Evolutionary conservation across 2,329 filamentous ascomycete genomes (phyloP).

Genomic region (Hypoxylon sp.): DNA sequence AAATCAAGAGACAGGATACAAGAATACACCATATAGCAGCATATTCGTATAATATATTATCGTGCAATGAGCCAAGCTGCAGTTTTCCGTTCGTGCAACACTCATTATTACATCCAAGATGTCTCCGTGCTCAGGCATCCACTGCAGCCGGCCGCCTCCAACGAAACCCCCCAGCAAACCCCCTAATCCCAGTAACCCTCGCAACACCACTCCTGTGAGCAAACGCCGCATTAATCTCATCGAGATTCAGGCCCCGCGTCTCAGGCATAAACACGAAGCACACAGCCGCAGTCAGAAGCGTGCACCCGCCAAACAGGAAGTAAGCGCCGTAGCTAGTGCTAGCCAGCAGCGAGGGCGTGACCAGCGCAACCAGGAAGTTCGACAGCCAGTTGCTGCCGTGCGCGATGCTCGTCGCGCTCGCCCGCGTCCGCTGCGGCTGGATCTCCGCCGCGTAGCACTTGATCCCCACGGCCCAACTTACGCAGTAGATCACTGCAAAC

Average conservation of each 20-base stretch:
- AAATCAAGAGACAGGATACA: background rate
- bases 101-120: background rate
- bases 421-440: conserved; percentile 68
- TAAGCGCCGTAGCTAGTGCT: conserved; percentile 61
- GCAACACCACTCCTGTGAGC: background rate
- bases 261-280: conserved; percentile 61
- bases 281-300: conserved; percentile 57
- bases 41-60: conserved; percentile 1
- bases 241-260: conserved; percentile 60
- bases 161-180: conserved; percentile 3
- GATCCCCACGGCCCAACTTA: conserved; percentile 68
- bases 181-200: conserved; percentile 61
- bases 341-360: conserved; percentile 60
- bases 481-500: conserved; percentile 64
- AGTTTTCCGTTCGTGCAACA: background rate
- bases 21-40: background rate
- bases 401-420: conserved; percentile 68
- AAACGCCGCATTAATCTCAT: conserved; percentile 57
- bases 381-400: conserved; percentile 67
- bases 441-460: conserved; percentile 71
- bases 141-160: conserved; percentile 21
- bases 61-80: background rate
- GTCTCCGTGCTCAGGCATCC: conserved; percentile 56
- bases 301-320: conserved; percentile 62
- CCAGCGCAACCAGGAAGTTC: conserved; percentile 64